These are phyloP conservation scores for Pseudohalonectria lignicola DNA, from an alignment of 2,329 filamentous ascomycete genomes.

Conservation along the genomic window DNA sequence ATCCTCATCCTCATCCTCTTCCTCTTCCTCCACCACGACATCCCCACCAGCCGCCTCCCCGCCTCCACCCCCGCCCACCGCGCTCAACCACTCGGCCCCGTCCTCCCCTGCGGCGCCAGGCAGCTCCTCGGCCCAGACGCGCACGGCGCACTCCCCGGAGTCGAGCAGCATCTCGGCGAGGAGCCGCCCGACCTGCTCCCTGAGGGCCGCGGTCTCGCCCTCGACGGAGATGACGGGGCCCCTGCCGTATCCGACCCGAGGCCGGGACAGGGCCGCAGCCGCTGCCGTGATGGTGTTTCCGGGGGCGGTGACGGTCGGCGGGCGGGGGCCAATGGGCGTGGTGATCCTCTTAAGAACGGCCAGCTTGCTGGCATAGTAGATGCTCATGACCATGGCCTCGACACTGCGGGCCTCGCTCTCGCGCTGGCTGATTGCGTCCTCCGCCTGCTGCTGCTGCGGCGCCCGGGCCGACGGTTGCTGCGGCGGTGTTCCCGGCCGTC, in stretches of 20 bases:
- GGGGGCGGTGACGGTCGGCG: slow-evolving; percentile 11
- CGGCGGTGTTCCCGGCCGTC: not conserved
- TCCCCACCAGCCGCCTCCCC: slow-evolving; percentile 16
- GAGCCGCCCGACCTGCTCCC: slow-evolving; percentile 47
- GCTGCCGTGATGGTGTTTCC: slow-evolving; percentile 1
- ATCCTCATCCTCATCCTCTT: not conserved
- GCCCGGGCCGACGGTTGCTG: not conserved
- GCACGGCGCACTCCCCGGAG: slow-evolving; percentile 32
- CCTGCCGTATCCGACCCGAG: no score
- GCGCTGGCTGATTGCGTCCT: slow-evolving; percentile 2
- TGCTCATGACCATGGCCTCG: slow-evolving; percentile 64
- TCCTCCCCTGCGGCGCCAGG: not conserved
- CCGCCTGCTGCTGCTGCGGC: not conserved
- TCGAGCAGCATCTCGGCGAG: slow-evolving; percentile 52
- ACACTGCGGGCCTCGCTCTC: slow-evolving; percentile 33
- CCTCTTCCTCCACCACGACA: slow-evolving; percentile 25
- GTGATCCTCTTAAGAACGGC: slow-evolving; percentile 66
- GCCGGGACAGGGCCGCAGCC: slow-evolving; percentile 33
- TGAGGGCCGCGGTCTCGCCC: slow-evolving; percentile 47
- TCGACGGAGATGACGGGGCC: slow-evolving; percentile 79
- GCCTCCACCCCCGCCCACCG: no score
- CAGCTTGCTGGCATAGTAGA: slow-evolving; percentile 66
- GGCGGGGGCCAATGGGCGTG: slow-evolving; percentile 44
- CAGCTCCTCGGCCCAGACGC: slow-evolving; percentile 24
- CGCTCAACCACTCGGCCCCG: no score